phyloP scores from a whole-genome alignment of 2,329 filamentous ascomycete genomes.

The Neurospora sp. region DNA sequence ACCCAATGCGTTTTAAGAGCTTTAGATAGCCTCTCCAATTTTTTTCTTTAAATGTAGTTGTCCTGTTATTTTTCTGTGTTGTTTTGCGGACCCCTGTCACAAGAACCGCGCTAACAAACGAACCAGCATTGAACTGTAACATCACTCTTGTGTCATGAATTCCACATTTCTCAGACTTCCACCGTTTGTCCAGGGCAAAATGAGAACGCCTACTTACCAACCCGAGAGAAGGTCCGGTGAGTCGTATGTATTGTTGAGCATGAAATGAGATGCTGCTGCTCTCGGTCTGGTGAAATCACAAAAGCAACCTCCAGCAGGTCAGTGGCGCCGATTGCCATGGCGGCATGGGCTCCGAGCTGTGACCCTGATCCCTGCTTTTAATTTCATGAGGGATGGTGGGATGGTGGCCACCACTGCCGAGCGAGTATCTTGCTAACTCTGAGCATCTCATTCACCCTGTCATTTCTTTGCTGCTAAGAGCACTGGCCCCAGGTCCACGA shows the following conservation, averaged over 20 bases:
- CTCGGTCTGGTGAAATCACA: background rate
- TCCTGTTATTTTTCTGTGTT: too few species aligned
- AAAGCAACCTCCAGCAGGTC: background rate
- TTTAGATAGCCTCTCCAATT: too few species aligned
- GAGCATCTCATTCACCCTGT: background rate
- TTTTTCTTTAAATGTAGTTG: too few species aligned
- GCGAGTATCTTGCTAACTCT: background rate
- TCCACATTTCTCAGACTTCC: background rate
- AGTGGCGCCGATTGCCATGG: background rate
- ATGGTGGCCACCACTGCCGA: background rate
- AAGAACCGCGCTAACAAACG: too few species aligned
- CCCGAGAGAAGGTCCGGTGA: background rate
- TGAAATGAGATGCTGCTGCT: background rate
- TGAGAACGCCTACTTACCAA: background rate
- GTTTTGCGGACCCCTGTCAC: too few species aligned
- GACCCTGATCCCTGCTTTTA: background rate
- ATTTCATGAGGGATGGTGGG: background rate
- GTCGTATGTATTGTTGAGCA: background rate
- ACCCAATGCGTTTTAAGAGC: too few species aligned
- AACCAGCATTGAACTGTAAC: background rate
- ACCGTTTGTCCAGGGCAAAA: background rate
- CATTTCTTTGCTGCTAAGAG: background rate
- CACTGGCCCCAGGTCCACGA: background rate
- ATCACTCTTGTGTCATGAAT: background rate
- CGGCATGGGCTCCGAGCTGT: background rate